A percentile compares a stretch with the other conserved stretches of the same genome.
Conservation (phyloP, 805 yeast genomes). For the Barnettozyma wickerhamii region DNA sequence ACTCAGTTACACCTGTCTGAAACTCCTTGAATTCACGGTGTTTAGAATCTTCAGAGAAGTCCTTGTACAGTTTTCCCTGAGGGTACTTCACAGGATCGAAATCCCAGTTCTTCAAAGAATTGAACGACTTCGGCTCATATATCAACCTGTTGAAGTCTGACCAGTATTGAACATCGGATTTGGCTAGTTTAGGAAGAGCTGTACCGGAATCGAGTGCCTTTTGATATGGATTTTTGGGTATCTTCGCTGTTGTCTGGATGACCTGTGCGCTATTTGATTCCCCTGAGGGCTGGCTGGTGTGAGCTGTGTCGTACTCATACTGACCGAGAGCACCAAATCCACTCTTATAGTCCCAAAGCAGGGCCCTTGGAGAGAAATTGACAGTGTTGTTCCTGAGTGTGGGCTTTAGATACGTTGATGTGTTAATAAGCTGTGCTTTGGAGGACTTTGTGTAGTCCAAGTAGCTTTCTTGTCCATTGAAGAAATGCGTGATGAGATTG, state of each 20-base stretch:
- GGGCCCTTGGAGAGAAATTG: conserved; percentile 75
- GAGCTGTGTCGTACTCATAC: conserved; percentile 38
- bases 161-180: conserved; percentile 60
- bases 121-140: conserved; percentile 55
- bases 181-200: conserved; percentile 31
- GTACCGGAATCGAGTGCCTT: conserved; percentile 49
- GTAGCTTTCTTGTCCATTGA: conserved; percentile 71
- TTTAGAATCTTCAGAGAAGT: conserved; percentile 15
- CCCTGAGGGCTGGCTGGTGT: conserved; percentile 8
- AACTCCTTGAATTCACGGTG: conserved; percentile 40
- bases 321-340: conserved; percentile 70
- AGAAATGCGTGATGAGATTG: conserved; percentile 75
- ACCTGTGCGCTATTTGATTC: conserved; percentile 22
- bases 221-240: conserved; percentile 59
- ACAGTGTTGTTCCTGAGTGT: conserved; percentile 36
- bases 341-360: conserved; percentile 75
- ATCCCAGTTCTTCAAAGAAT: conserved; percentile 57
- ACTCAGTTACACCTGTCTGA: conserved; percentile 60
- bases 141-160: conserved; percentile 71
- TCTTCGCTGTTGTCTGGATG: conserved; percentile 30
- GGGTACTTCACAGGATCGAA: conserved; percentile 35
- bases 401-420: conserved; percentile 43
- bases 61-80: conserved; percentile 22
- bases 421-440: conserved; percentile 30
- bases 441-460: conserved; percentile 43